Percentiles rank a stretch among this genome's conserved stretches.
phyloP scores from a whole-genome alignment of 148 eudicot genomes.

The Camellia granthamiana region DNA sequence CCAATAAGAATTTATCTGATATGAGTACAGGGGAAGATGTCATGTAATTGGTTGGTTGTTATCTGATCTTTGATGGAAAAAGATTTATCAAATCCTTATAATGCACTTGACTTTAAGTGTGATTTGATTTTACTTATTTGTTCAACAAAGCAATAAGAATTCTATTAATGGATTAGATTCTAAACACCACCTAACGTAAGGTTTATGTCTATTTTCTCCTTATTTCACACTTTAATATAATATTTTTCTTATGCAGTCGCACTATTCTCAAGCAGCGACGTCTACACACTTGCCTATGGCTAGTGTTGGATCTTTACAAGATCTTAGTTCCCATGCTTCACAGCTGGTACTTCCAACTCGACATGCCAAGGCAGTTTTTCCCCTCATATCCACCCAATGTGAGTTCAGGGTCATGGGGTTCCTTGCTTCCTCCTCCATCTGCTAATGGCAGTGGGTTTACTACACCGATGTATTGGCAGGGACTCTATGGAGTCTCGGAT shows the following conservation, averaged over 20 bases:
- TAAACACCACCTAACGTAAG: background rate
- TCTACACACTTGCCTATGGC: conserved; percentile 21
- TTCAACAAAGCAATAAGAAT: background rate
- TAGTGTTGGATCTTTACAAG: background rate
- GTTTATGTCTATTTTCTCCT: too few relatives aligned
- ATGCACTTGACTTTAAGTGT: background rate
- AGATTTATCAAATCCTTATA: background rate
- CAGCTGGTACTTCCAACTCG: background rate
- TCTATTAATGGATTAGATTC: background rate
- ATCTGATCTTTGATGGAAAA: background rate
- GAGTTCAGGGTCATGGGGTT: conserved; percentile 25
- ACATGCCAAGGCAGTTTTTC: background rate
- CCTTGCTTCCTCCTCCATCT: conserved; percentile 32
- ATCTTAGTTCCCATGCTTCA: conserved; percentile 2
- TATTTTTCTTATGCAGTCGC: conserved; percentile 30
- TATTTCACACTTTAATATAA: background rate
- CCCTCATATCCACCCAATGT: background rate
- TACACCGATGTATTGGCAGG: conserved; percentile 40
- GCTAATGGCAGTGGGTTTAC: conserved; percentile 30
- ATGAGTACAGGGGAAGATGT: background rate
- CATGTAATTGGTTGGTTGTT: background rate
- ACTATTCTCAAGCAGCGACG: conserved; percentile 26
- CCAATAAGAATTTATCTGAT: background rate
- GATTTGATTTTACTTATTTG: background rate
- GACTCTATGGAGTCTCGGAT: conserved; percentile 37